These are phyloP conservation scores for Salix caprea DNA, from an alignment of 345 rosid genomes.

Conservation along the genomic window DNA sequence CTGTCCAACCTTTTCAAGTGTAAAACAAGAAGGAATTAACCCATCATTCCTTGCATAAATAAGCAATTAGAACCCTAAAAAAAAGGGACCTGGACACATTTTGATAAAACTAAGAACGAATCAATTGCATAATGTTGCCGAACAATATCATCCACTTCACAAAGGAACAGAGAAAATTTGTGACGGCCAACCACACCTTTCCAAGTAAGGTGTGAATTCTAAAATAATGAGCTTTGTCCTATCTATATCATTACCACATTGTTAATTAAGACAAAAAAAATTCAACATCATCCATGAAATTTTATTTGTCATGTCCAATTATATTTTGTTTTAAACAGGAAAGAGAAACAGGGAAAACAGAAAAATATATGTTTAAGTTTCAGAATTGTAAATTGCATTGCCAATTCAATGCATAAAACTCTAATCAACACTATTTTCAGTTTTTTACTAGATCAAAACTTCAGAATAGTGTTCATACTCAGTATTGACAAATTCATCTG, in stretches of 20 bases:
- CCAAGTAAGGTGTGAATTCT: neutral
- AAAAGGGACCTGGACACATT: neutral
- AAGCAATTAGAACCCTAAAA: neutral
- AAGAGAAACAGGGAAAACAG: neutral
- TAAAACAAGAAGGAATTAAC: neutral
- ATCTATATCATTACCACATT: neutral
- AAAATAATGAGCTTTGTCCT: neutral
- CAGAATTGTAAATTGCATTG: neutral
- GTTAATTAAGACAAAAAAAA: neutral
- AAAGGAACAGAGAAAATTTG: neutral
- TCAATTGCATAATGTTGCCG: neutral
- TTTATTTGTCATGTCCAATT: neutral
- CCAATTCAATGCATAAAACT: neutral
- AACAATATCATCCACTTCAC: neutral
- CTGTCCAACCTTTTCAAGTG: constrained; percentile 61
- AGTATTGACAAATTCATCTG: neutral
- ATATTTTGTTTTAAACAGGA: neutral
- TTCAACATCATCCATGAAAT: neutral
- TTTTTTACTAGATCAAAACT: neutral
- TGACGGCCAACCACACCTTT: neutral
- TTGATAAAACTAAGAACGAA: neutral
- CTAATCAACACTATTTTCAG: neutral
- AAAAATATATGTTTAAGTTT: neutral
- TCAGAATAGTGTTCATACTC: neutral
- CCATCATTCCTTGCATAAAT: neutral